These are phyloP conservation scores for Emergomyces orientalis DNA, from an alignment of 2,329 filamentous ascomycete species.

Conservation along the genomic window DNA sequence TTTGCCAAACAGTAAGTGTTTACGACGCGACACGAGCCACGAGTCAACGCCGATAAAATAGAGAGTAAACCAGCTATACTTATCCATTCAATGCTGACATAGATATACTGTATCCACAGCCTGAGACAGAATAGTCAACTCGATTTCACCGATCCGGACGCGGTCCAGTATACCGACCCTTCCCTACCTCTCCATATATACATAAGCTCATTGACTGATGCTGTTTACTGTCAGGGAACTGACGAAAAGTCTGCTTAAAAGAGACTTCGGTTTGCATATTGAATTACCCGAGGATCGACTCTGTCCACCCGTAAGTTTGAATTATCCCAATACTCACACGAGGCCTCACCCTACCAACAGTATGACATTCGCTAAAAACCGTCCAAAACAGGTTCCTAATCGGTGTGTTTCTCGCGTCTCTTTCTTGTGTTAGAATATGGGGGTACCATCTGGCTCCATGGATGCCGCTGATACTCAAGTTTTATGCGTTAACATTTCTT, in stretches of 20 bases:
- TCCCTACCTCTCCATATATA: not conserved
- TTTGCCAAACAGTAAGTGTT: slow-evolving; percentile 50
- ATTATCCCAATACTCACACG: not conserved
- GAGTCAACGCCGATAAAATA: not conserved
- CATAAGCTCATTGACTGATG: not conserved
- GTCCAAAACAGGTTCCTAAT: slow-evolving; percentile 34
- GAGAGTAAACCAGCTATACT: not conserved
- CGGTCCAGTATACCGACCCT: slow-evolving; percentile 60
- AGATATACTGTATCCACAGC: slow-evolving; percentile 24
- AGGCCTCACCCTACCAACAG: too few species aligned
- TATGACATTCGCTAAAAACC: not conserved
- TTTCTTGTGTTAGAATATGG: not conserved
- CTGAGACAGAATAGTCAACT: slow-evolving; percentile 51
- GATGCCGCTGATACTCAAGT: not conserved
- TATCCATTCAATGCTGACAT: slow-evolving; percentile 15
- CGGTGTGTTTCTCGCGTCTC: slow-evolving; percentile 25
- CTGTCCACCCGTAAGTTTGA: slow-evolving; percentile 63
- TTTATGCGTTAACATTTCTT: not conserved
- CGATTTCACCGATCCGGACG: slow-evolving; percentile 69
- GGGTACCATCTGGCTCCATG: not conserved
- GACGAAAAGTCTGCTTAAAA: slow-evolving; percentile 65
- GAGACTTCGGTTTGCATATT: slow-evolving; percentile 64
- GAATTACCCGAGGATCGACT: slow-evolving; percentile 67
- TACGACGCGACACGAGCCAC: not conserved
- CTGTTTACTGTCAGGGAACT: slow-evolving; percentile 44